These are phyloP conservation scores for Yamadazyma phyllophila DNA, from an alignment of 805 yeast species.

Conservation along the genomic window DNA sequence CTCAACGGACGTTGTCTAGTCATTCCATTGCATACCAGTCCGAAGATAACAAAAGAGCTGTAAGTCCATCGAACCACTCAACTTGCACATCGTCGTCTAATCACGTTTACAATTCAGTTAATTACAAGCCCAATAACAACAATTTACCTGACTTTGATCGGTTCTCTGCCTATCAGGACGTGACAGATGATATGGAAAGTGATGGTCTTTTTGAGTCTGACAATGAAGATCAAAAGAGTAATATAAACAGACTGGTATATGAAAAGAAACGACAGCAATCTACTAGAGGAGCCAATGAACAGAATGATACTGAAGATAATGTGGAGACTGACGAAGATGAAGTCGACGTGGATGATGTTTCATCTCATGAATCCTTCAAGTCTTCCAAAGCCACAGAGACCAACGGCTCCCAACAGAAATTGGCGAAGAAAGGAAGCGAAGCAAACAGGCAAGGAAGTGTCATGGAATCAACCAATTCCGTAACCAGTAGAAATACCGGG, in stretches of 20 bases:
- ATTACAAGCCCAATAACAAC: constrained; percentile 1
- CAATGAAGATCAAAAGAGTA: constrained; percentile 3
- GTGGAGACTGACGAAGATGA: constrained; percentile 21
- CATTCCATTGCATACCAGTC: constrained; percentile 7
- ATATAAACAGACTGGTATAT: background rate
- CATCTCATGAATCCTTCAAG: constrained; percentile 14
- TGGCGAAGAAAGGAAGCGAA: no score
- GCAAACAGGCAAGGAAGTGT: no score
- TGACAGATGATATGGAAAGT: constrained; percentile 10
- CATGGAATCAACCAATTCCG: constrained; percentile 12
- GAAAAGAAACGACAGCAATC: background rate
- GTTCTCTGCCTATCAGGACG: constrained; percentile 12
- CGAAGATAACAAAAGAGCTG: constrained; percentile 3
- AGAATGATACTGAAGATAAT: constrained; percentile 2
- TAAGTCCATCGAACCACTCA: constrained; percentile 11
- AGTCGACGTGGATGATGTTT: constrained; percentile 19
- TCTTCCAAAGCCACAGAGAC: constrained; percentile 6
- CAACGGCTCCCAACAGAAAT: background rate
- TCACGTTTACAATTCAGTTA: background rate
- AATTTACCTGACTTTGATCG: constrained; percentile 5
- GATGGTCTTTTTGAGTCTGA: constrained; percentile 5
- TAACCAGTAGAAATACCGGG: constrained; percentile 21
- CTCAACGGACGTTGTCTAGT: constrained; percentile 13
- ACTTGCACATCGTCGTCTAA: no score
- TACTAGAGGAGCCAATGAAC: no score